Base-by-base conservation (phyloP, 2,329 filamentous ascomycete species). In the Cytospora chrysosperma region DNA sequence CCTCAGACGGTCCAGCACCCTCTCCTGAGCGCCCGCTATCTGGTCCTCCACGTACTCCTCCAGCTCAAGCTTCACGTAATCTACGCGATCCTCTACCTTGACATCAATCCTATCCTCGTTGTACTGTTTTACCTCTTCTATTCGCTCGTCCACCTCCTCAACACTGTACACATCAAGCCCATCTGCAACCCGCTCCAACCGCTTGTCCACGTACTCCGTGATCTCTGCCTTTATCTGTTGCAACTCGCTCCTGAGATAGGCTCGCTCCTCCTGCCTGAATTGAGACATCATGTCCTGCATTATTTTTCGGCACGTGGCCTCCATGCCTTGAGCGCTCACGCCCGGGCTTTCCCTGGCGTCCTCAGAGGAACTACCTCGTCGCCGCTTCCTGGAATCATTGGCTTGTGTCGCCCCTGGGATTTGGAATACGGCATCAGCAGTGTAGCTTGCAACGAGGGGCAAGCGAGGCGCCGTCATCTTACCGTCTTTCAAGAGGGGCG, bases 61-160 rank as follows among this genome's bases (percentile, higher is more conserved):
- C 3, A 54, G n/a, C 40, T 65, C 62, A 37, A 63, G 51, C 64
- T 64, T 64, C 4, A 61, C 43, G 17, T 51, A 26, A 21, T 34
- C 53, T 19, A 61, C 51, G 15, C 50, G 51, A 19, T 54, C 58
- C n/a, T 61, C 51, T 30, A 61, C 53, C 58, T 55, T 61, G 37
- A 61, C 37, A 19, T 54, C 58, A 8, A 61, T 47, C 50, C 43
- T 21, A 21, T 61, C 50, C 17, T 61, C 58, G 53, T 32, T 54
- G 26, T 34, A 49, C n/a, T 26, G 34, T 26, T 24, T 51, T 26
- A 30, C 50, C 37, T 61, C 50, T 9, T 27, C 40, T 49, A 61
- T 61, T 19, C 47, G 58, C 30, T 61, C 32, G 13, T 61, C 58
- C 4, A 61, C 26, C 17, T 54, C 27, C 26, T 54, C 26, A 13